These are phyloP conservation scores for Colletotrichum truncatum DNA, from an alignment of 2,329 filamentous ascomycete genomes.

Conservation along the genomic window DNA sequence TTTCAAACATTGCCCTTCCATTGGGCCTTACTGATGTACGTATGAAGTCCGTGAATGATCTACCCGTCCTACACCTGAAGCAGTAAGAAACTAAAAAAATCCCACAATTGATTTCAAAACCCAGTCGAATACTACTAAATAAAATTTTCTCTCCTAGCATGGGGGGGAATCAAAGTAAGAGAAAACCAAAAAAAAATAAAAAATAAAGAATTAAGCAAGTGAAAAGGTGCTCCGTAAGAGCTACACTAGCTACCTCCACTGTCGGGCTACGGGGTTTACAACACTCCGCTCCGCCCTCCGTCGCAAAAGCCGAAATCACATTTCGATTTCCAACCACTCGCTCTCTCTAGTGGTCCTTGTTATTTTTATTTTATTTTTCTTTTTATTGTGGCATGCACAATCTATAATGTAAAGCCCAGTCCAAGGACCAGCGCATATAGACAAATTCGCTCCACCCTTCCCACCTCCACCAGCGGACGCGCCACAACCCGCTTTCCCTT, in stretches of 20 bases:
- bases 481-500: not conserved
- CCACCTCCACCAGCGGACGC: no score
- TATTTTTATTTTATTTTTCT: no score
- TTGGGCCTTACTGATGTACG: no score
- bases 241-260: no score
- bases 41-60: not conserved
- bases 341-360: not conserved
- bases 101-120: not conserved
- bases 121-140: not conserved
- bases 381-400: not conserved
- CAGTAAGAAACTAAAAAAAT: not conserved
- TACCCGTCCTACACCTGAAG: slow-evolving; percentile 1
- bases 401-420: not conserved
- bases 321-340: slow-evolving; percentile 23
- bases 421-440: not conserved
- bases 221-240: no score
- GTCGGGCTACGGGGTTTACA: slow-evolving; percentile 25
- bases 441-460: no score
- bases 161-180: not conserved
- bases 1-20: slow-evolving; percentile 17
- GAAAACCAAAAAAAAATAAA: not conserved
- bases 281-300: slow-evolving; percentile 25
- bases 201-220: no score
- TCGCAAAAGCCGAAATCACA: slow-evolving; percentile 24
- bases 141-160: not conserved